These are phyloP conservation scores for Cicer cuneatum DNA, from an alignment of 306 rosid species.

Conservation along the genomic window DNA sequence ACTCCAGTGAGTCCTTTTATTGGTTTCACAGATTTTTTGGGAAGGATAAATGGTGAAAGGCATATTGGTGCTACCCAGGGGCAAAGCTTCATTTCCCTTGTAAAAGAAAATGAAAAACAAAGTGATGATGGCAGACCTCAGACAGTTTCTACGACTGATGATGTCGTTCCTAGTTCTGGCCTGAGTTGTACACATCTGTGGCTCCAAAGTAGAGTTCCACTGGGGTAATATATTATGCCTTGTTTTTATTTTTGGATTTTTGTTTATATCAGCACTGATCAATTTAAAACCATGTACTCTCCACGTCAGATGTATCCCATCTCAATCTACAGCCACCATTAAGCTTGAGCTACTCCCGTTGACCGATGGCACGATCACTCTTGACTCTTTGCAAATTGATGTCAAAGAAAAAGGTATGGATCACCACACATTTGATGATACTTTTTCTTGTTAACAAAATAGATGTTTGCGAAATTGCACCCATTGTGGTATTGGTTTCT, in stretches of 20 bases:
- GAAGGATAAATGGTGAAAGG: constrained; percentile 62
- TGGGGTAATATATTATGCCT: constrained; percentile 65
- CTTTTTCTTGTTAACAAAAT: constrained; percentile 7
- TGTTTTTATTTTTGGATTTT: constrained; percentile 19
- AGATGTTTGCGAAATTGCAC: background rate
- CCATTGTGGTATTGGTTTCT: background rate
- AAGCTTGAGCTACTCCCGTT: constrained; percentile 97
- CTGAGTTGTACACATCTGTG: constrained; percentile 90
- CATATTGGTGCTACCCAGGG: constrained; percentile 52
- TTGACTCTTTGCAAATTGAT: constrained; percentile 88
- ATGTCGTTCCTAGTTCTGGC: constrained; percentile 73
- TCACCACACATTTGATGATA: background rate
- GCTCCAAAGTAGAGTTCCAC: constrained; percentile 98
- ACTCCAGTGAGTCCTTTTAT: constrained; percentile 83
- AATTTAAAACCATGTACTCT: constrained; percentile 43
- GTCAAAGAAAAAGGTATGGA: constrained; percentile 88
- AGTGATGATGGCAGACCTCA: constrained; percentile 53
- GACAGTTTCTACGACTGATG: constrained; percentile 64
- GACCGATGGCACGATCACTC: constrained; percentile 93
- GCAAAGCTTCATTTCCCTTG: constrained; percentile 55
- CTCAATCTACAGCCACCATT: constrained; percentile 85
- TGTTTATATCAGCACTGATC: constrained; percentile 34
- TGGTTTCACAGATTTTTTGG: constrained; percentile 73
- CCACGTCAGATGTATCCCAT: constrained; percentile 78
- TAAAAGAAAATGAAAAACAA: constrained; percentile 60